Percentiles rank a stretch among this genome's conserved stretches.
phyloP scores from a whole-genome alignment of 148 eudicot genomes.

The Rhododendron griersonianum region DNA sequence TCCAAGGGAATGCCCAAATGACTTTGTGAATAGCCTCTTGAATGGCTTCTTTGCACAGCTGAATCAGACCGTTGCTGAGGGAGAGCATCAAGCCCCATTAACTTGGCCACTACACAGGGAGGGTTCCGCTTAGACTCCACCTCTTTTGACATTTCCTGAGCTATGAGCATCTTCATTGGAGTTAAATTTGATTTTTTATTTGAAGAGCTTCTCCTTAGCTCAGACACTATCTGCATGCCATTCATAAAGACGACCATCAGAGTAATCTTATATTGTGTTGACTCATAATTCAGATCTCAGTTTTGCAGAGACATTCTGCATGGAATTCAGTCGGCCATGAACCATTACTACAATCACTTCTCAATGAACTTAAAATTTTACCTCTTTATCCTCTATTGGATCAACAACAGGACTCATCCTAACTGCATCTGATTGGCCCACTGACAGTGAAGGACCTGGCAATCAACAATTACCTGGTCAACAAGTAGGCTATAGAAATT shows the following conservation, averaged over 20 bases:
- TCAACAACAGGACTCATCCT: constrained; percentile 44
- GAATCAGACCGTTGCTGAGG: constrained; percentile 26
- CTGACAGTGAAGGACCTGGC: constrained; percentile 63
- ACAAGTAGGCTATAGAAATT: background rate
- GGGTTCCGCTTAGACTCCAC: constrained; percentile 44
- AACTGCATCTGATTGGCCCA: constrained; percentile 65
- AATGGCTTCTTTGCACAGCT: constrained; percentile 38
- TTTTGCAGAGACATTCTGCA: background rate
- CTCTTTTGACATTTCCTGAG: constrained; percentile 59
- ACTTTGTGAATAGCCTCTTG: constrained; percentile 43
- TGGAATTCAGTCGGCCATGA: background rate
- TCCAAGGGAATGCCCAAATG: constrained; percentile 40
- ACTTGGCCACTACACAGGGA: constrained; percentile 69
- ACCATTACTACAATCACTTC: background rate
- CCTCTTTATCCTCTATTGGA: constrained; percentile 67
- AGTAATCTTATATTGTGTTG: background rate
- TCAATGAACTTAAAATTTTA: constrained; percentile 18
- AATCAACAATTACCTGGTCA: constrained; percentile 11
- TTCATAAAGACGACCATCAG: background rate
- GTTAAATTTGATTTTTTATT: constrained; percentile 50
- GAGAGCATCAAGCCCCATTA: constrained; percentile 80
- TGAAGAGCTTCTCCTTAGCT: constrained; percentile 42
- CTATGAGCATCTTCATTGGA: constrained; percentile 86
- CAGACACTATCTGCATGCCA: constrained; percentile 55
- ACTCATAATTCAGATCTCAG: background rate